These are phyloP conservation scores for Coniochaeta pulveracea DNA, from an alignment of 2,329 filamentous ascomycete species.

Conservation along the genomic window DNA sequence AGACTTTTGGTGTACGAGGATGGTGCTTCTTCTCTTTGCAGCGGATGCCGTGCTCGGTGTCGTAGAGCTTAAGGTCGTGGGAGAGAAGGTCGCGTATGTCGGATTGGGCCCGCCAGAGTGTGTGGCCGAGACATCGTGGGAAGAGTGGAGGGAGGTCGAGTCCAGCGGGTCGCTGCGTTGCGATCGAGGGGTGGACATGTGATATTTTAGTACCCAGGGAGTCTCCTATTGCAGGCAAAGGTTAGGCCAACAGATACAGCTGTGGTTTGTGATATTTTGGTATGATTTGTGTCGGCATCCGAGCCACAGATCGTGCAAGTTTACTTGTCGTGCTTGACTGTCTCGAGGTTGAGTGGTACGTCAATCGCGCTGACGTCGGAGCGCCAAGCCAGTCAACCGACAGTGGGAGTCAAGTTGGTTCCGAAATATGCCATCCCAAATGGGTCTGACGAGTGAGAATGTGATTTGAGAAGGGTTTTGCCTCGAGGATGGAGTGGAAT, in stretches of 20 bases:
- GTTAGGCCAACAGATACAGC: too few relatives aligned
- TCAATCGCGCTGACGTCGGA: too few relatives aligned
- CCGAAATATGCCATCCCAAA: too few relatives aligned
- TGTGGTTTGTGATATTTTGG: too few relatives aligned
- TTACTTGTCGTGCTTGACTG: too few relatives aligned
- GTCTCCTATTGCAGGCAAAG: conserved; percentile 21
- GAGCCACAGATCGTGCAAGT: too few relatives aligned
- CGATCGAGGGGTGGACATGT: conserved; percentile 35
- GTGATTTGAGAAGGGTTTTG: too few relatives aligned
- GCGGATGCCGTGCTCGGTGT: conserved; percentile 48
- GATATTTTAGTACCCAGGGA: conserved; percentile 36
- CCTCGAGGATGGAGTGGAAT: conserved; percentile 7
- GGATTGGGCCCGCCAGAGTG: conserved; percentile 38
- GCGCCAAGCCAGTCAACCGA: too few relatives aligned
- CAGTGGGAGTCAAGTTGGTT: too few relatives aligned
- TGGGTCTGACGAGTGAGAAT: too few relatives aligned
- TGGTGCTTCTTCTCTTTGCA: conserved; percentile 72
- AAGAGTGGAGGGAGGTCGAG: conserved; percentile 12
- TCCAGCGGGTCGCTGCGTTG: conserved; percentile 22
- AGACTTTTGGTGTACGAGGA: conserved; percentile 94
- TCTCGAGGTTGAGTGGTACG: too few relatives aligned
- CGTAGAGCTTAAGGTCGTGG: conserved; percentile 61
- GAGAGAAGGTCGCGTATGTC: conserved; percentile 85
- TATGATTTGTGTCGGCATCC: too few relatives aligned
- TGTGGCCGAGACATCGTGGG: conserved; percentile 17